phyloP scores from a whole-genome alignment of 2,329 filamentous ascomycete genomes.

The Alternaria infectoria region DNA sequence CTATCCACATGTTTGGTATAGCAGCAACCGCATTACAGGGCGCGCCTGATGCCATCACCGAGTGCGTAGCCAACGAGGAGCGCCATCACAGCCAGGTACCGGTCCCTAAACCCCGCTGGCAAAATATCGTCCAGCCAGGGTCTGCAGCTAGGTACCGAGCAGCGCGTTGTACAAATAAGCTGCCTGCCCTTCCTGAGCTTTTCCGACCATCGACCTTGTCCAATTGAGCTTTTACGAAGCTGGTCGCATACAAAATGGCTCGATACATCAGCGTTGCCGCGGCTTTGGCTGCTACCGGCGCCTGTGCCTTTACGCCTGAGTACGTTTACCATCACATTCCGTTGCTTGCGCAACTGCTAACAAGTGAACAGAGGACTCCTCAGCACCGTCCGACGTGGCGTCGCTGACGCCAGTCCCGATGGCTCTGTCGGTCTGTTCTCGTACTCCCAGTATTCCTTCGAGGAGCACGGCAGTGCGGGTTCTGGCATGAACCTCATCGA shows the following conservation, averaged over 20 bases:
- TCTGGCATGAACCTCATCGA: constrained; percentile 53
- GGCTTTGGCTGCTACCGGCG: constrained; percentile 43
- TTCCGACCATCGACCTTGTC: constrained; percentile 28
- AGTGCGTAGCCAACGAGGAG: constrained; percentile 8
- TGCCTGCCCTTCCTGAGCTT: constrained; percentile 19
- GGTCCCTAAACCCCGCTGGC: constrained; percentile 14
- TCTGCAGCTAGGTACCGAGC: constrained; percentile 1
- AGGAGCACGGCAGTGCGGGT: constrained; percentile 67
- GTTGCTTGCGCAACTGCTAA: background rate
- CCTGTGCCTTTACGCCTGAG: constrained; percentile 44
- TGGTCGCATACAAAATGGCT: constrained; percentile 42
- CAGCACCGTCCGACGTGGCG: constrained; percentile 74
- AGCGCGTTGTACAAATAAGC: constrained; percentile 31
- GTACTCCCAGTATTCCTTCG: constrained; percentile 79
- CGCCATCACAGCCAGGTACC: constrained; percentile 16
- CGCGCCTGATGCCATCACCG: constrained; percentile 27
- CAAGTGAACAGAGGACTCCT: constrained; percentile 57
- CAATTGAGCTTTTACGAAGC: constrained; percentile 36
- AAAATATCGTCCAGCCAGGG: constrained; percentile 11
- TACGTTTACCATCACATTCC: constrained; percentile 19
- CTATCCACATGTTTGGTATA: constrained; percentile 14
- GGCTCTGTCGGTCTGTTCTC: constrained; percentile 71
- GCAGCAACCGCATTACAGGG: constrained; percentile 8
- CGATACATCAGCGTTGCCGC: constrained; percentile 41
- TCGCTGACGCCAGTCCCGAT: constrained; percentile 69